Evolutionary conservation across 768 basidiomycete genomes (phyloP).

Genomic region (Pisolithus sp.): DNA sequence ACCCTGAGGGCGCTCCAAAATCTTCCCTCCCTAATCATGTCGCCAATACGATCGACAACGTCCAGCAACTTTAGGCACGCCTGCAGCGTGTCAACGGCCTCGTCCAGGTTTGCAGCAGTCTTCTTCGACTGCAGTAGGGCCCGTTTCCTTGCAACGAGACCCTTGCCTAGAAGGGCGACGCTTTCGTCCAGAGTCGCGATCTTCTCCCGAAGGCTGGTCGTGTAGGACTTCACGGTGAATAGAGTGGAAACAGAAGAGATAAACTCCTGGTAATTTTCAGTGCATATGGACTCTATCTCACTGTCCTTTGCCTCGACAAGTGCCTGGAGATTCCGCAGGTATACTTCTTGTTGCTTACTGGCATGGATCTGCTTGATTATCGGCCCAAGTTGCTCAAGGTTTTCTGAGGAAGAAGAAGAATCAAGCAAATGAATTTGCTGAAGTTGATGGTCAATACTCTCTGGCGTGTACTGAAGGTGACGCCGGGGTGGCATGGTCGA

Average conservation of each 20-base stretch:
- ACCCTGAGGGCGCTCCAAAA: constrained; percentile 97
- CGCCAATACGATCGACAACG: constrained; percentile 84
- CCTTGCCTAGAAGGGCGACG: constrained; percentile 81
- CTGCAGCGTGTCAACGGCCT: constrained; percentile 93
- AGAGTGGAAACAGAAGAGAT: constrained; percentile 95
- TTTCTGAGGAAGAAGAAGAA: constrained; percentile 84
- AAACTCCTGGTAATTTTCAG: constrained; percentile 97
- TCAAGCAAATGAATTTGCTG: constrained; percentile 89
- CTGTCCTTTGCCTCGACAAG: constrained; percentile 91
- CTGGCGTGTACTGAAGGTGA: constrained; percentile 68
- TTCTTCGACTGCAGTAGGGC: constrained; percentile 84
- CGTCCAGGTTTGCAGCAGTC: constrained; percentile 91
- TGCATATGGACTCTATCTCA: constrained; percentile 94
- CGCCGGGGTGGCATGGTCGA: constrained; percentile 66
- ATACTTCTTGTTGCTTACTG: constrained; percentile 82
- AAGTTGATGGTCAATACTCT: constrained; percentile 82
- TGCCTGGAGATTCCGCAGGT: constrained; percentile 76
- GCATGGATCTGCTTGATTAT: constrained; percentile 91
- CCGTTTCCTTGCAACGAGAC: constrained; percentile 91
- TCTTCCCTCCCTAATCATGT: constrained; percentile 89
- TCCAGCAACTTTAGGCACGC: constrained; percentile 89
- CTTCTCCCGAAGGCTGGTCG: constrained; percentile 86
- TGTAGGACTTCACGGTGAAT: constrained; percentile 93
- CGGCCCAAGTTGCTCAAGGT: constrained; percentile 91
- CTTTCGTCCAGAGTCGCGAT: constrained; percentile 85